These are phyloP conservation scores for Strobilomyces confusus DNA, from an alignment of 768 basidiomycete genomes.

Conservation along the genomic window DNA sequence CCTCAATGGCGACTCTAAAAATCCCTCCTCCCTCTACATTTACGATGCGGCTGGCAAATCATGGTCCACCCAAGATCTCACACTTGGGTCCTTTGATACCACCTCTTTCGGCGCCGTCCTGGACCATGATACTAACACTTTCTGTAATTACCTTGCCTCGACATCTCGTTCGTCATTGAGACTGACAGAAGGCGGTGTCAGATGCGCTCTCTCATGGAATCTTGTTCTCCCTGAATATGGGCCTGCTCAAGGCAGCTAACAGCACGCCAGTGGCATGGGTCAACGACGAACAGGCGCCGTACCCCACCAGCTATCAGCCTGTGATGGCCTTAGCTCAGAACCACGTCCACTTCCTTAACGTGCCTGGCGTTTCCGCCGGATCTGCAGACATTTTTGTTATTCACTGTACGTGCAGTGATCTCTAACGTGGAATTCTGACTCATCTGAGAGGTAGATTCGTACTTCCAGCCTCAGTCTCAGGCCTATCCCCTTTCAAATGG, in stretches of 20 bases:
- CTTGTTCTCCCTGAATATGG: constrained; percentile 71
- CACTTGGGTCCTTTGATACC: constrained; percentile 54
- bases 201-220: constrained; percentile 67
- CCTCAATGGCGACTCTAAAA: constrained; percentile 68
- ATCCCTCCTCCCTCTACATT: constrained; percentile 70
- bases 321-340: constrained; percentile 83
- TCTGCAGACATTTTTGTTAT: constrained; percentile 80
- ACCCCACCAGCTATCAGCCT: constrained; percentile 58
- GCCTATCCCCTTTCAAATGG: constrained; percentile 46
- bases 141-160: constrained; percentile 46
- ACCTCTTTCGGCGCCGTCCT: constrained; percentile 67
- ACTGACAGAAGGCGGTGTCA: constrained; percentile 24
- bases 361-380: constrained; percentile 64
- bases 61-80: constrained; percentile 74
- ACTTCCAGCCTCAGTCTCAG: constrained; percentile 71
- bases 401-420: constrained; percentile 57
- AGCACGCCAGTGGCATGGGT: constrained; percentile 59
- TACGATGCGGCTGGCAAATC: constrained; percentile 68
- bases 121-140: constrained; percentile 92
- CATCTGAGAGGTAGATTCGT: constrained; percentile 50
- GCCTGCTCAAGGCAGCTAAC: constrained; percentile 55
- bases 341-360: constrained; percentile 79
- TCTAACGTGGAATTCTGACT: neutral
- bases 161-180: neutral
- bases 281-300: constrained; percentile 53